A percentile compares a stretch with the other conserved stretches of the same genome.
phyloP scores from a whole-genome alignment of 2,329 filamentous ascomycete genomes.

The Ophiostoma sp. region DNA sequence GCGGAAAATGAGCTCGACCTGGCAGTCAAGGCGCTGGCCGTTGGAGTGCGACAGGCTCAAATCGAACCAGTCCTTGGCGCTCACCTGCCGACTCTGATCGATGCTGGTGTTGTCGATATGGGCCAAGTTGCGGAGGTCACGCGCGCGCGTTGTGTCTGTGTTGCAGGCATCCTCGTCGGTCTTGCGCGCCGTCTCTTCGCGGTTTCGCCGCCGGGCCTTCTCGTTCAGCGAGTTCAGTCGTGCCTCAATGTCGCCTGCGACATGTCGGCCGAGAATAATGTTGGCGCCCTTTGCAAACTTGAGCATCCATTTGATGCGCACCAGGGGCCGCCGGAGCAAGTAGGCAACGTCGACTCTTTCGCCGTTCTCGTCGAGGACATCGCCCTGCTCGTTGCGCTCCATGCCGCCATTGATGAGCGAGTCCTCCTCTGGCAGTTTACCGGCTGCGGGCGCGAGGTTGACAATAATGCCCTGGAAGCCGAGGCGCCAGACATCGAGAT shows the following conservation, averaged over 20 bases:
- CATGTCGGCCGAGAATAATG: conserved; percentile 47
- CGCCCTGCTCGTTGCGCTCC: conserved; percentile 59
- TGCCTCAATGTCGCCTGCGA: conserved; percentile 54
- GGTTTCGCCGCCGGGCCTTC: conserved; percentile 62
- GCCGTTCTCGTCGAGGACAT: conserved; percentile 66
- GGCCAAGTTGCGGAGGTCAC: conserved; percentile 72
- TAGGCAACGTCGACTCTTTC: conserved; percentile 93
- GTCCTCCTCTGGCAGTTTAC: conserved; percentile 51
- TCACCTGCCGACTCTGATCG: conserved; percentile 73
- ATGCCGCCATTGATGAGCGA: conserved; percentile 51
- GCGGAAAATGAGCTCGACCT: conserved; percentile 78
- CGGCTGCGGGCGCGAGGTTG: conserved; percentile 70
- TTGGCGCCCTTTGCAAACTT: conserved; percentile 73
- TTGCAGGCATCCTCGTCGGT: conserved; percentile 79
- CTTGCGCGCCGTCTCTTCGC: conserved; percentile 64
- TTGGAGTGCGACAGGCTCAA: conserved; percentile 81
- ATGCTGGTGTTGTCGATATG: conserved; percentile 65
- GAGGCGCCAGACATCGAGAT: conserved; percentile 81
- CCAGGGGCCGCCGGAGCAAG: conserved; percentile 79
- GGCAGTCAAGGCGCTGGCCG: conserved; percentile 83
- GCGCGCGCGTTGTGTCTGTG: conserved; percentile 74
- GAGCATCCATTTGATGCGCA: conserved; percentile 79
- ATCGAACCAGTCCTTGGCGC: conserved; percentile 83
- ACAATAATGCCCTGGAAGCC: conserved; percentile 94
- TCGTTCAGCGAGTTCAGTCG: conserved; percentile 69